Conservation (phyloP, 371 early-diverging fungal genomes). For the Sporodiniella umbellata region DNA sequence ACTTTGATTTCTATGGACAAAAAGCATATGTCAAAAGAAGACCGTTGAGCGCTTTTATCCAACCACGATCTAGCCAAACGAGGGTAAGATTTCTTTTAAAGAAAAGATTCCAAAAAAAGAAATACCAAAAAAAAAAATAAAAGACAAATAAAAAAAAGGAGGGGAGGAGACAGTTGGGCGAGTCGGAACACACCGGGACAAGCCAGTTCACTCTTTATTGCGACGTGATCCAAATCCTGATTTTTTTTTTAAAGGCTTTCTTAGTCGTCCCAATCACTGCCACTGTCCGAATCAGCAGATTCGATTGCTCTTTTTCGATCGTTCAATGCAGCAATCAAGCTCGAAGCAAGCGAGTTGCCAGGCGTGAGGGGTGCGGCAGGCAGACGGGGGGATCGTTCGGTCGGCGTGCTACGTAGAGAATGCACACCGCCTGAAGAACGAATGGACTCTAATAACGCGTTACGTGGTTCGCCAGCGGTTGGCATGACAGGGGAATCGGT, state of each 20-base stretch:
- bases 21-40: too few species aligned
- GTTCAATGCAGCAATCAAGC: slow-evolving; percentile 27
- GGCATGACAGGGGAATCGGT: slow-evolving; percentile 6
- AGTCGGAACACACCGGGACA: too few species aligned
- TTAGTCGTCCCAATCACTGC: slow-evolving; percentile 36
- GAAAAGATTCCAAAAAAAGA: too few species aligned
- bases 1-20: too few species aligned
- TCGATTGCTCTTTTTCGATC: slow-evolving; percentile 27
- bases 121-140: too few species aligned
- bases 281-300: slow-evolving; percentile 25
- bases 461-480: slow-evolving; percentile 17
- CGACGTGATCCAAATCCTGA: too few species aligned
- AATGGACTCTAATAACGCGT: slow-evolving; percentile 40
- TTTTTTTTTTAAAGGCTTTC: background rate
- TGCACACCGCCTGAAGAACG: slow-evolving; percentile 40
- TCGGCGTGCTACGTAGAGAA: slow-evolving; percentile 25
- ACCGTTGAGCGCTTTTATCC: too few species aligned
- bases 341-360: slow-evolving; percentile 20
- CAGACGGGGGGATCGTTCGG: slow-evolving; percentile 25
- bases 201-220: too few species aligned
- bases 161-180: too few species aligned
- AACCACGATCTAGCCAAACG: too few species aligned
- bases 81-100: too few species aligned
- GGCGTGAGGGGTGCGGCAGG: slow-evolving; percentile 21
- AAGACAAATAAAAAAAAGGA: too few species aligned